Conservation (phyloP, 768 basidiomycete species). For the Mycena rebaudengoi region DNA sequence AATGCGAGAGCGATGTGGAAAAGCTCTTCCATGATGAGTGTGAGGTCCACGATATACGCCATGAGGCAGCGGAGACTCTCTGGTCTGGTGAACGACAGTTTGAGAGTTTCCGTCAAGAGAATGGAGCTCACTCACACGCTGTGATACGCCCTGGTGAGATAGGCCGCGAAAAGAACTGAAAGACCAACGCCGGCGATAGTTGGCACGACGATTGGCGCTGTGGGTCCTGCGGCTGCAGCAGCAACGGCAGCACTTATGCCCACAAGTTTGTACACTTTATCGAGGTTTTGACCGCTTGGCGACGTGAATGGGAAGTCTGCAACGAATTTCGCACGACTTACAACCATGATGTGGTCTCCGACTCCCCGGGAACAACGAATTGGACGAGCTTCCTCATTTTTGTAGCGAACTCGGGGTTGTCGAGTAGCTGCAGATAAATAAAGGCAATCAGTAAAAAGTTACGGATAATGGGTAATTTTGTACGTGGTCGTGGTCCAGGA, state of each 20-base stretch:
- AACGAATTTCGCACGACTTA: background rate
- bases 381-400: background rate
- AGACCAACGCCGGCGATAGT: background rate
- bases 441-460: background rate
- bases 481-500: background rate
- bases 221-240: background rate
- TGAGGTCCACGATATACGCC: background rate
- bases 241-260: background rate
- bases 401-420: background rate
- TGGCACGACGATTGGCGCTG: background rate
- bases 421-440: background rate
- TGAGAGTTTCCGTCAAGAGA: background rate
- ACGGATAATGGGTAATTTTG: background rate
- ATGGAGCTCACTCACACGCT: background rate
- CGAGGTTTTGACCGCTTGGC: background rate
- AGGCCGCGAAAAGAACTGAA: background rate
- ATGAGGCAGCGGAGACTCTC: background rate
- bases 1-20: background rate
- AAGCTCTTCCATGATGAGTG: background rate
- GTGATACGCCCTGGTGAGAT: background rate
- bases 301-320: background rate
- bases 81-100: background rate
- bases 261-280: background rate
- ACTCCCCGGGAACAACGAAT: background rate
- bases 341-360: background rate